Base-by-base conservation (phyloP, 768 basidiomycete genomes). In the Rhodotorula taiwanensis region DNA sequence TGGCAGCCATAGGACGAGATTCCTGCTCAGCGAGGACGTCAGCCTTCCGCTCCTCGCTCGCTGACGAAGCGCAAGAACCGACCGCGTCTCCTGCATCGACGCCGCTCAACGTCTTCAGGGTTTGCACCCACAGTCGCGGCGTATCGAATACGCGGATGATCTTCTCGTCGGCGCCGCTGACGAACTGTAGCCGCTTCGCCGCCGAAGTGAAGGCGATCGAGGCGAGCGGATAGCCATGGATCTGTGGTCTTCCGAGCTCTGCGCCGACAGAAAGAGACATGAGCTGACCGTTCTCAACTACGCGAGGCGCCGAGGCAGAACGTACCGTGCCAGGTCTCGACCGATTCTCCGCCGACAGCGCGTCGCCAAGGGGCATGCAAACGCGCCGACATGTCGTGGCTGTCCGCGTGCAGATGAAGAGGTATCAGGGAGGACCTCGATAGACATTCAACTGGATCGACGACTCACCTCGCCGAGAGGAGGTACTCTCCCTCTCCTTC, bases 161-260 rank as follows among this genome's bases (percentile, higher is more conserved):
- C 76, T 98, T 98, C 76, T 99, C 95, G 72, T 99, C 95, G 15
- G 92, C 91, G 50, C 91, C 85, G 70, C 89, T 93, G 25, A 85
- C 86, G 73, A 97, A 94, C 34, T 82, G 84, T 50, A 91, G 78
- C 0, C 86, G 79, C 61, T 82, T 28, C 15, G 18, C 11, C 21
- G 39, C 1, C 20, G 55, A 80, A 50, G 94, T 80, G 75, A 90
- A 93, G 5, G 82, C 82, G 10, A 83, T 85, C 58, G 85, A 86
- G 23, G 93, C 79, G 42, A 98, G 78, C 72, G 97, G 92, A 75
- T 98, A 97, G 11, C 95, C 95, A 76, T 99, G 95, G 23, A 97
- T 85, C 76, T 99, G 95, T 25, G 95, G 95, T 6, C 95, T 84
- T 31, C 83, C 83, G 31, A 98, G 79, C 74, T 99, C 95, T 55